Percentiles rank a stretch among this genome's conserved stretches.
phyloP scores from a whole-genome alignment of 2,329 filamentous ascomycete genomes.

The Claviceps spartinae region DNA sequence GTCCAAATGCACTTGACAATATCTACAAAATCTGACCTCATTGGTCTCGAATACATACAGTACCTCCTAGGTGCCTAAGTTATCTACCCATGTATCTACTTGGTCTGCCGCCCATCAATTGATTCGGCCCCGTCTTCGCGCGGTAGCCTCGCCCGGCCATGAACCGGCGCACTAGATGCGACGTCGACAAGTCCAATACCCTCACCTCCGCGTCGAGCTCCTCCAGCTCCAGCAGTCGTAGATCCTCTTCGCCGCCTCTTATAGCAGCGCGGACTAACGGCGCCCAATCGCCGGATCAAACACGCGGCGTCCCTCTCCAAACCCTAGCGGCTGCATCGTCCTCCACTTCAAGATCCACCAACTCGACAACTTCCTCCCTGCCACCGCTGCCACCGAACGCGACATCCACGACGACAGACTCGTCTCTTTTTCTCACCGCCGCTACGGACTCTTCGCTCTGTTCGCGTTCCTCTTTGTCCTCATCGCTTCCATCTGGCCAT shows the following conservation, averaged over 20 bases:
- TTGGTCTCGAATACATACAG: too few relatives aligned
- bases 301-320: slow-evolving; percentile 17
- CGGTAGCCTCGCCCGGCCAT: too few relatives aligned
- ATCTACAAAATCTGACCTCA: too few relatives aligned
- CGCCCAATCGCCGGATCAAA: slow-evolving; percentile 1
- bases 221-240: not conserved
- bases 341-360: slow-evolving; percentile 13
- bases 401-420: slow-evolving; percentile 1
- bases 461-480: slow-evolving; percentile 6
- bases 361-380: slow-evolving; percentile 10
- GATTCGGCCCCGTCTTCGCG: too few relatives aligned
- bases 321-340: slow-evolving; percentile 14
- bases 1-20: too few relatives aligned
- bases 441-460: not conserved
- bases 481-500: slow-evolving; percentile 9
- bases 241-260: not conserved
- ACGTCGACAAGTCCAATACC: too few relatives aligned
- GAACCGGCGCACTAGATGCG: too few relatives aligned
- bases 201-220: too few relatives aligned
- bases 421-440: not conserved
- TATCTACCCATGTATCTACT: too few relatives aligned
- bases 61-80: too few relatives aligned
- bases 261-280: not conserved
- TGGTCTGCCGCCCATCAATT: too few relatives aligned
- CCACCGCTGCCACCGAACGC: slow-evolving; percentile 8